phyloP scores from a whole-genome alignment of 495 filamentous ascomycete species.

The Cryomyces antarcticus region DNA sequence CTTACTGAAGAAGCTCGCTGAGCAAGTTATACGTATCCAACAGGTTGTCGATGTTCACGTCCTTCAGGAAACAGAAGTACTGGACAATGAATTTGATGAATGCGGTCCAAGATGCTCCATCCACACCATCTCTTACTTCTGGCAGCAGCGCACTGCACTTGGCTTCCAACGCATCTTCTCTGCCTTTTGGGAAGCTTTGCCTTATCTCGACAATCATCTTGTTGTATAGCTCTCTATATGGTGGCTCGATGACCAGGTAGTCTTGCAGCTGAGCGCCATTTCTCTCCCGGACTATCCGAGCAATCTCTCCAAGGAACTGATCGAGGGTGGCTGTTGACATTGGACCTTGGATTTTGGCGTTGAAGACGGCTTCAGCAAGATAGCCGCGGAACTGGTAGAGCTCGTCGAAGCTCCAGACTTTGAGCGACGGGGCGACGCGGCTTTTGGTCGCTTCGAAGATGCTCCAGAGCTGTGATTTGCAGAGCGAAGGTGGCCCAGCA shows the following conservation, averaged over 20 bases:
- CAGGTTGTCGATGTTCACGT: constrained; percentile 54
- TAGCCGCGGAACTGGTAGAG: background rate
- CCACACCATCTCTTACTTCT: constrained; percentile 29
- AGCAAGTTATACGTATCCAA: constrained; percentile 55
- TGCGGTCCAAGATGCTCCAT: constrained; percentile 47
- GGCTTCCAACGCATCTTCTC: constrained; percentile 33
- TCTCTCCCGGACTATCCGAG: constrained; percentile 29
- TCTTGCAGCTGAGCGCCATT: constrained; percentile 34
- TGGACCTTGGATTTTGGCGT: background rate
- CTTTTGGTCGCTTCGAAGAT: background rate
- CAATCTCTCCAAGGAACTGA: constrained; percentile 34
- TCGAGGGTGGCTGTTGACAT: constrained; percentile 26
- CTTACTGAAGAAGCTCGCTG: constrained; percentile 50
- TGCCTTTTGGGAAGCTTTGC: constrained; percentile 28
- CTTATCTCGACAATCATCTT: constrained; percentile 46
- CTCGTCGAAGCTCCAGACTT: background rate
- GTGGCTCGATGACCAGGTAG: constrained; percentile 44
- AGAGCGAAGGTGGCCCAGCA: background rate
- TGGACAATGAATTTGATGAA: constrained; percentile 60
- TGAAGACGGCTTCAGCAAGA: background rate
- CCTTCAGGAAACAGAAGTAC: constrained; percentile 60
- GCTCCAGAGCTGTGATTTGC: background rate
- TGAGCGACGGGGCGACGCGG: background rate
- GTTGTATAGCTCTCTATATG: constrained; percentile 41
- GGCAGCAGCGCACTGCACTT: constrained; percentile 35